Percentiles rank a stretch among this genome's conserved stretches.
These are phyloP conservation scores for Leishmania gerbilli DNA, from an alignment of 208 protist genomes.

Conservation along the genomic window DNA sequence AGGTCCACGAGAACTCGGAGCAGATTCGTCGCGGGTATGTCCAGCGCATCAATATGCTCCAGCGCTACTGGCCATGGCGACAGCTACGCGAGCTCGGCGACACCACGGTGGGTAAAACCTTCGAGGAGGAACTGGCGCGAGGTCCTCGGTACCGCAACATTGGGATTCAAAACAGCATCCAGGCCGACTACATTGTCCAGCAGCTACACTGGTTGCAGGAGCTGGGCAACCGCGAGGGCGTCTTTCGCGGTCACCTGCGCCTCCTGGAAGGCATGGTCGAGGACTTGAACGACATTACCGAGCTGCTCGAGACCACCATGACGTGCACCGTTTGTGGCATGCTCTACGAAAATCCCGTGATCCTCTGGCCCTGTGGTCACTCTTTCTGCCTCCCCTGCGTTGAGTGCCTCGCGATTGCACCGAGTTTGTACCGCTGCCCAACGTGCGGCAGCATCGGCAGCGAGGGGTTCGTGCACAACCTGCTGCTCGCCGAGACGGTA, in stretches of 20 bases:
- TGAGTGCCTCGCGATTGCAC: conserved; percentile 77
- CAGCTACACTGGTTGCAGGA: conserved; percentile 79
- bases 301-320: conserved; percentile 72
- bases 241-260: conserved; percentile 64
- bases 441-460: conserved; percentile 86
- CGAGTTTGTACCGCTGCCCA: conserved; percentile 83
- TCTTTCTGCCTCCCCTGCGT: conserved; percentile 84
- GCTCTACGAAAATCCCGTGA: conserved; percentile 81
- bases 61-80: conserved; percentile 89
- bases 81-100: conserved; percentile 82
- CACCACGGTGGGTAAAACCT: conserved; percentile 69
- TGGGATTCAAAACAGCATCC: conserved; percentile 82
- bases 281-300: conserved; percentile 84
- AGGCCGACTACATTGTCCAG: conserved; percentile 75
- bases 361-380: conserved; percentile 90
- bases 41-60: conserved; percentile 76
- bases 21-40: conserved; percentile 70
- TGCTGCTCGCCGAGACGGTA: conserved; percentile 78
- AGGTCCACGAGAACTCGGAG: conserved; percentile 39
- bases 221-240: conserved; percentile 52
- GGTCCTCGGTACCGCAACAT: conserved; percentile 83
- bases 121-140: conserved; percentile 78
- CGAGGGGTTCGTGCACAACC: conserved; percentile 86
- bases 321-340: conserved; percentile 79
- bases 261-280: conserved; percentile 77